Percentiles rank a stretch among this genome's conserved stretches.
phyloP scores from a whole-genome alignment of 345 rosid species.

The Lepidium africanum region DNA sequence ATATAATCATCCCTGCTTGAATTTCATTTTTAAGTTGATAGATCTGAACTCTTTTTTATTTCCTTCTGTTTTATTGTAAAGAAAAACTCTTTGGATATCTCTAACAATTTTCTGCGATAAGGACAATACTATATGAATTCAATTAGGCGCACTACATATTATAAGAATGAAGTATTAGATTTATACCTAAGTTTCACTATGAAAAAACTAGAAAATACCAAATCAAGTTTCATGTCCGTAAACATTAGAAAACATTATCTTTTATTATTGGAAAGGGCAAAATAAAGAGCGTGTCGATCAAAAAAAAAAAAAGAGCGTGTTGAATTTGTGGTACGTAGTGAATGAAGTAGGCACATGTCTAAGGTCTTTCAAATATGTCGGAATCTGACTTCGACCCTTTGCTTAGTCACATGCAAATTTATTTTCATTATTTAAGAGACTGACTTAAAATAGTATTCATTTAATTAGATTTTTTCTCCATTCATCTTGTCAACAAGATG shows the following conservation, averaged over 20 bases:
- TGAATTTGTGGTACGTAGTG: slow-evolving; percentile 14
- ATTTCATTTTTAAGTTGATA: not conserved
- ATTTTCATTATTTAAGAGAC: not conserved
- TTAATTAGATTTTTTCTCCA: not conserved
- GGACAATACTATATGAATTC: not conserved
- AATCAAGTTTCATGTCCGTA: not conserved
- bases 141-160: not conserved
- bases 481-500: not conserved
- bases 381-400: slow-evolving; percentile 15
- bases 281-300: no score
- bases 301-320: not conserved
- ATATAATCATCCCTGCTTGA: not conserved
- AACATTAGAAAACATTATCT: slow-evolving; percentile 1
- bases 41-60: not conserved
- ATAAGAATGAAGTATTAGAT: not conserved
- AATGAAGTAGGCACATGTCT: slow-evolving; percentile 27
- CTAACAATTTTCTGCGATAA: no score
- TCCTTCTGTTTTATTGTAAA: not conserved
- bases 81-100: not conserved
- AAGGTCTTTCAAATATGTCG: slow-evolving; percentile 10
- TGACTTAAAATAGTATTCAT: not conserved
- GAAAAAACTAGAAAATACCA: not conserved
- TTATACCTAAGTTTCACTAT: not conserved
- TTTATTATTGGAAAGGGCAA: not conserved
- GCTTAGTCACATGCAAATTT: slow-evolving; percentile 15